phyloP scores from a whole-genome alignment of 805 yeast species.

The Saturnispora gosingensis region DNA sequence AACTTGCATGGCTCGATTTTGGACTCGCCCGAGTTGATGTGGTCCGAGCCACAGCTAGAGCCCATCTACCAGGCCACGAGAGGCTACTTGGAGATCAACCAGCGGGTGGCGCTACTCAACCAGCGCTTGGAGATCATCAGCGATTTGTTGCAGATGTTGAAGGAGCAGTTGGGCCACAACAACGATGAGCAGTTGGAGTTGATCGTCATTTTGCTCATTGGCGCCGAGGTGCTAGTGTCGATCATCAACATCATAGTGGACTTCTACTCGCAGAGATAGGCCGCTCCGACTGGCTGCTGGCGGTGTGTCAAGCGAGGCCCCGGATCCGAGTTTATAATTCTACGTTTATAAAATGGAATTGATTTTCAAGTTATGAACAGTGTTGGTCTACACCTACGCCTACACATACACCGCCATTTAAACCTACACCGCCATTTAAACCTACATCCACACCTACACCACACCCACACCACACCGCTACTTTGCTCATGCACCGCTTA shows the following conservation, averaged over 20 bases:
- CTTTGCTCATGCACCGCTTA: too few relatives aligned
- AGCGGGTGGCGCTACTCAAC: conserved; percentile 79
- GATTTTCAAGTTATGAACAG: not conserved
- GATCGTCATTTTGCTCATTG: conserved; percentile 82
- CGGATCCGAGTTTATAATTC: not conserved
- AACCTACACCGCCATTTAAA: too few relatives aligned
- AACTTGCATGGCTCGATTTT: conserved; percentile 80
- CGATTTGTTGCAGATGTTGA: conserved; percentile 89
- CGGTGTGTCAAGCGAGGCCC: too few relatives aligned
- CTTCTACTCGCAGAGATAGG: conserved; percentile 17
- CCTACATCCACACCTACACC: too few relatives aligned
- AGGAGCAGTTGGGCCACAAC: conserved; percentile 93
- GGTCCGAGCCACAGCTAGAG: conserved; percentile 97
- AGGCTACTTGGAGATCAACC: conserved; percentile 91
- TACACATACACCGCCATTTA: too few relatives aligned
- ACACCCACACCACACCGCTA: too few relatives aligned
- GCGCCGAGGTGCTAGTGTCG: conserved; percentile 86
- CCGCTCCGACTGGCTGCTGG: too few relatives aligned
- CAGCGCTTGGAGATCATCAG: conserved; percentile 90
- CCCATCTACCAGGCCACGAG: conserved; percentile 97
- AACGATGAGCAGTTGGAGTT: conserved; percentile 89
- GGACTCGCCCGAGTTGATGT: conserved; percentile 96
- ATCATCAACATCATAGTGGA: conserved; percentile 59
- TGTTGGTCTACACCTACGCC: too few relatives aligned
- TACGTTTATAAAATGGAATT: not conserved